Evolutionary conservation across 2,329 filamentous ascomycete genomes (phyloP).

Genomic region (Coleophoma cylindrospora): DNA sequence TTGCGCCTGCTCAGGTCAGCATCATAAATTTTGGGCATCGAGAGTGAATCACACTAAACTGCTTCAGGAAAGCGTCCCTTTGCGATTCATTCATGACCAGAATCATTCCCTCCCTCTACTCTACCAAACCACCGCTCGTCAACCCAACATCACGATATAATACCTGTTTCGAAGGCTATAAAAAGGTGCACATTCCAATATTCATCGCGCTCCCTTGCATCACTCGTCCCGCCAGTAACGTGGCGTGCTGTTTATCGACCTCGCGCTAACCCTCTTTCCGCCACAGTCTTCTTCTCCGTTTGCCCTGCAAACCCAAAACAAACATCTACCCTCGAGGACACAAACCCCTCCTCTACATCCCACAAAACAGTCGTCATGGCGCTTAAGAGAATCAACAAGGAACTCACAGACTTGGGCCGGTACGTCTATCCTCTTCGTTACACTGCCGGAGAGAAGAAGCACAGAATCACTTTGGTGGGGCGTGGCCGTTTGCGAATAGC

Average conservation of each 20-base stretch:
- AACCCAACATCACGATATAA: too few relatives aligned
- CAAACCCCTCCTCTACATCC: conserved; percentile 20
- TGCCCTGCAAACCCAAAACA: conserved; percentile 17
- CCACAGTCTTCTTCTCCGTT: conserved; percentile 12
- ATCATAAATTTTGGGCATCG: too few relatives aligned
- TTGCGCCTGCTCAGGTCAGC: too few relatives aligned
- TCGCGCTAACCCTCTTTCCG: conserved; percentile 1
- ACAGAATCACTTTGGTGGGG: conserved; percentile 17
- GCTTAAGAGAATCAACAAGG: conserved; percentile 93
- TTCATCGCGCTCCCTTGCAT: too few relatives aligned
- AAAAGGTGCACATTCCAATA: too few relatives aligned
- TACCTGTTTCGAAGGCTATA: too few relatives aligned
- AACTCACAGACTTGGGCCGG: conserved; percentile 86
- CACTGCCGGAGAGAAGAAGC: conserved; percentile 9
- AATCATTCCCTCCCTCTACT: too few relatives aligned
- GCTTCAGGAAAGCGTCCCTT: too few relatives aligned
- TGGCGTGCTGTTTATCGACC: background rate
- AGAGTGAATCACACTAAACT: too few relatives aligned
- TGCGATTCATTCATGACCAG: too few relatives aligned
- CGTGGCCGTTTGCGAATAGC: conserved; percentile 17
- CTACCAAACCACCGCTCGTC: too few relatives aligned
- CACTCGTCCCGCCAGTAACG: background rate
- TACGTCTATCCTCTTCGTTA: conserved; percentile 40
- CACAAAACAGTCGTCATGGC: conserved; percentile 52
- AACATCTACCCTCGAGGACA: conserved; percentile 27